These are phyloP conservation scores for Peribolospora baueri DNA, from an alignment of 768 basidiomycete genomes.

Conservation along the genomic window DNA sequence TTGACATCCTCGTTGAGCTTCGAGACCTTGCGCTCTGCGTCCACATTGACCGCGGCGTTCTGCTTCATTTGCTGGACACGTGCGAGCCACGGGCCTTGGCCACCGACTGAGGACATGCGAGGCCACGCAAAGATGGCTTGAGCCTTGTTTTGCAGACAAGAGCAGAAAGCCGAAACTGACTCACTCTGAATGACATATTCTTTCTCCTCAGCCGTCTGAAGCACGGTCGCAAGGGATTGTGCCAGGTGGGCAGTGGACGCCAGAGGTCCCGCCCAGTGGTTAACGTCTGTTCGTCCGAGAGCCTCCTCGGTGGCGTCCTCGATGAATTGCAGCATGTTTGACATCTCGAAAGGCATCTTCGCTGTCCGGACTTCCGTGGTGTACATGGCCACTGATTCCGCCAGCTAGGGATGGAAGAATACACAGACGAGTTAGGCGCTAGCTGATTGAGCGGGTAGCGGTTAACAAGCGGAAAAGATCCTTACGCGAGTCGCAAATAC, in stretches of 20 bases:
- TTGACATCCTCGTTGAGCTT: conserved; percentile 77
- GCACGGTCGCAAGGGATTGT: conserved; percentile 41
- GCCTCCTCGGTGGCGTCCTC: conserved; percentile 45
- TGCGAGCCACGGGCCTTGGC: conserved; percentile 59
- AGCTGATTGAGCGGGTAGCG: no score
- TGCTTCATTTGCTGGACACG: conserved; percentile 64
- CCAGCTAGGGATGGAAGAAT: conserved; percentile 33
- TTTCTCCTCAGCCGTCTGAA: conserved; percentile 45
- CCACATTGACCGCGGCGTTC: conserved; percentile 58
- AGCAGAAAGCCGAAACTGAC: conserved; percentile 14
- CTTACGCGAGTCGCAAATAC: conserved; percentile 75
- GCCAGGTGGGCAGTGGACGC: conserved; percentile 35
- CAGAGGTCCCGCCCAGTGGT: conserved; percentile 8
- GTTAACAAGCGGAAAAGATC: background rate
- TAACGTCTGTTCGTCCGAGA: conserved; percentile 39
- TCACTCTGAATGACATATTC: conserved; percentile 59
- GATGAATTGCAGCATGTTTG: conserved; percentile 42
- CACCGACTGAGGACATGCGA: conserved; percentile 18
- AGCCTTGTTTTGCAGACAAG: background rate
- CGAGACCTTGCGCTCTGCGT: conserved; percentile 67
- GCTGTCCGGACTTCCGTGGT: conserved; percentile 52
- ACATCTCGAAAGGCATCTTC: conserved; percentile 53
- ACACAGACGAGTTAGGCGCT: background rate
- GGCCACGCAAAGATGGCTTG: background rate
- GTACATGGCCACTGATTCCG: conserved; percentile 68